phyloP scores from a whole-genome alignment of 306 rosid species.

The Myrica gale region DNA sequence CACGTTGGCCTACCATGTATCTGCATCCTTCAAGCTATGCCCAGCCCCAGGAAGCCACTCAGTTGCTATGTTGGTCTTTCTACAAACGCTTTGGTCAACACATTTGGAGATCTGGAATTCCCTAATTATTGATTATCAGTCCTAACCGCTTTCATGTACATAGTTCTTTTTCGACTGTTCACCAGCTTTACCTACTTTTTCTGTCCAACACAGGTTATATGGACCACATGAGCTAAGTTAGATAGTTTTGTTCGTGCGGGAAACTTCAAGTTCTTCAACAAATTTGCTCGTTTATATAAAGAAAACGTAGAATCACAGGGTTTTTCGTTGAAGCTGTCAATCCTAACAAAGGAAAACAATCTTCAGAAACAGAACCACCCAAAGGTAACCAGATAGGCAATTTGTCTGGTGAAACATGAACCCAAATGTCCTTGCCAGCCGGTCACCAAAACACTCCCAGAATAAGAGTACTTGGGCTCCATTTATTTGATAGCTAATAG shows the following conservation, averaged over 20 bases:
- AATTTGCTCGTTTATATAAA: conserved; percentile 29
- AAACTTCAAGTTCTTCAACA: conserved; percentile 31
- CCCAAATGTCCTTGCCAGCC: conserved; percentile 24
- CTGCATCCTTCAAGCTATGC: background rate
- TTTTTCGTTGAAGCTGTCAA: conserved; percentile 40
- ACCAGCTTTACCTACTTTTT: conserved; percentile 65
- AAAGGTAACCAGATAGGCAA: conserved; percentile 19
- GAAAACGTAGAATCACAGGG: conserved; percentile 10
- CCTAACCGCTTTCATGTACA: conserved; percentile 34
- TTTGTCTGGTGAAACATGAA: conserved; percentile 26
- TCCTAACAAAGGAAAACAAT: conserved; percentile 47
- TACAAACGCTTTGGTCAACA: background rate
- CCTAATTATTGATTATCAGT: background rate
- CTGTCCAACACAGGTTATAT: conserved; percentile 26
- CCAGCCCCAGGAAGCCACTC: background rate
- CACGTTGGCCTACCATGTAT: too few species aligned
- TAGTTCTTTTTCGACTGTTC: conserved; percentile 49
- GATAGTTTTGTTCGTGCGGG: conserved; percentile 45
- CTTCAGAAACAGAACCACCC: conserved; percentile 48
- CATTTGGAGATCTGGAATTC: background rate
- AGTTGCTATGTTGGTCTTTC: background rate
- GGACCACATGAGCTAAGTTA: conserved; percentile 11
- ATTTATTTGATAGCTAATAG: background rate
- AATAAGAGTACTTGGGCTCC: background rate
- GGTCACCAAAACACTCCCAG: conserved; percentile 28